Conservation (phyloP, 2,329 filamentous ascomycete genomes). For the Claviceps fusiformis region DNA sequence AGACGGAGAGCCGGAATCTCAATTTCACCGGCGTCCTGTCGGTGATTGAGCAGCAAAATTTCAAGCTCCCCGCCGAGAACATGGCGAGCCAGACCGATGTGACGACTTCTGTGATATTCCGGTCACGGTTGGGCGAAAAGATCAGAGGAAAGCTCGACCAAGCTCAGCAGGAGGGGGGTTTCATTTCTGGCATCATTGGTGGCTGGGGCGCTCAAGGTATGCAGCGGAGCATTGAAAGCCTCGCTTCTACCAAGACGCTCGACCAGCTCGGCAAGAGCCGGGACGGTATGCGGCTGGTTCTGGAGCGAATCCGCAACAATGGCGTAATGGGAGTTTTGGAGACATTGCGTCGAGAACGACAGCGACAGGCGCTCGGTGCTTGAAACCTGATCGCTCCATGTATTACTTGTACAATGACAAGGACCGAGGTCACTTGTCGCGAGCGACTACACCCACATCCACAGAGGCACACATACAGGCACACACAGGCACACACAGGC, state of each 20-base stretch:
- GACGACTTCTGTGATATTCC: slow-evolving; percentile 59
- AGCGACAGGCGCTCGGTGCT: slow-evolving; percentile 14
- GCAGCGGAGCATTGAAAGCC: slow-evolving; percentile 65
- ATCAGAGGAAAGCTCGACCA: slow-evolving; percentile 41
- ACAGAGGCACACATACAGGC: too few species aligned
- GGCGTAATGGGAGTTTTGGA: slow-evolving; percentile 46
- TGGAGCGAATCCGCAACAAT: slow-evolving; percentile 52
- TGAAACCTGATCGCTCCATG: slow-evolving; percentile 1
- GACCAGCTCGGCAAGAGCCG: slow-evolving; percentile 69
- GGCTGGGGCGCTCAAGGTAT: slow-evolving; percentile 57
- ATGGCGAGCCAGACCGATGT: slow-evolving; percentile 44
- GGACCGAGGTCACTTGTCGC: background rate
- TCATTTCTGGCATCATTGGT: slow-evolving; percentile 34
- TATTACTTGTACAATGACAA: slow-evolving; percentile 2
- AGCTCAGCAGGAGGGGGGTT: slow-evolving; percentile 33
- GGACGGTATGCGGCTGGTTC: slow-evolving; percentile 70
- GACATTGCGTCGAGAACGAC: slow-evolving; percentile 33
- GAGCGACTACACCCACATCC: background rate
- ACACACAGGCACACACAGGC: too few species aligned
- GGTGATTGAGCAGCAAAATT: slow-evolving; percentile 64
- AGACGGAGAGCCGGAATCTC: slow-evolving; percentile 65
- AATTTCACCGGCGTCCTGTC: slow-evolving; percentile 72
- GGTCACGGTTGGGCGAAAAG: slow-evolving; percentile 57
- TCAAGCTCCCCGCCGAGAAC: slow-evolving; percentile 29
- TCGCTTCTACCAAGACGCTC: slow-evolving; percentile 63